Evolutionary conservation across 306 rosid species (phyloP), one percentile per base, ranked within the genome.

Genomic region (Trichosanthes truncata): DNA sequence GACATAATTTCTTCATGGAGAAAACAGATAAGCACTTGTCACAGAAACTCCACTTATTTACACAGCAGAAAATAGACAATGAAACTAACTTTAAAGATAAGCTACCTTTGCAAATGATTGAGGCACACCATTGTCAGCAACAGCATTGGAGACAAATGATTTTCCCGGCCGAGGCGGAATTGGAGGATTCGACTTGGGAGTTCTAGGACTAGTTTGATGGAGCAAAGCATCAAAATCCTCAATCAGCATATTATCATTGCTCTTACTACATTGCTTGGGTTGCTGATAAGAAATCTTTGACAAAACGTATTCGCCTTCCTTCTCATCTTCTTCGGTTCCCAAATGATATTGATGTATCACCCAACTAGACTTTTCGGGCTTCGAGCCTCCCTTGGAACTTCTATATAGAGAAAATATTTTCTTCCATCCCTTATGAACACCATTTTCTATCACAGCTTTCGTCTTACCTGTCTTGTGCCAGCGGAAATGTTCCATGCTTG

Each of bases 321-420:
- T 90, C 84, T 92, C 97, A 65, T 90, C 95, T 81, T 89, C 90
- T 65, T 82, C 90, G 0, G 83, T 63, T 81, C 98, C 98, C 76
- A 95, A 82, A 84, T 95, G 98, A 83, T 91, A 95, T 83, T 95
- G 98, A 83, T 95, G 97, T 93, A 91, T 91, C 55, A 80, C 91
- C 98, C 98, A 95, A n/a, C 81, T 85, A 36, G 91, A 79, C 81
- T 89, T 95, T 68, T 78, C 80, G 18, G 91, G 73, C 84, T 89
- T 95, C 76, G 86, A 81, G 23, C 90, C 93, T 60, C 88, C 91
- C 86, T 84, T 80, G 7, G 92, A 82, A 84, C 87, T 83, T 81
- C 84, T 74, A 73, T 95, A 90, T 13, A 95, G 90, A 80, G 91
- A 94, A 91, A 95, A 86, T 72, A 95, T 95, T 86, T 95, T 95